Conservation (phyloP, 306 rosid genomes). For the Hippophae gyantsensis region DNA sequence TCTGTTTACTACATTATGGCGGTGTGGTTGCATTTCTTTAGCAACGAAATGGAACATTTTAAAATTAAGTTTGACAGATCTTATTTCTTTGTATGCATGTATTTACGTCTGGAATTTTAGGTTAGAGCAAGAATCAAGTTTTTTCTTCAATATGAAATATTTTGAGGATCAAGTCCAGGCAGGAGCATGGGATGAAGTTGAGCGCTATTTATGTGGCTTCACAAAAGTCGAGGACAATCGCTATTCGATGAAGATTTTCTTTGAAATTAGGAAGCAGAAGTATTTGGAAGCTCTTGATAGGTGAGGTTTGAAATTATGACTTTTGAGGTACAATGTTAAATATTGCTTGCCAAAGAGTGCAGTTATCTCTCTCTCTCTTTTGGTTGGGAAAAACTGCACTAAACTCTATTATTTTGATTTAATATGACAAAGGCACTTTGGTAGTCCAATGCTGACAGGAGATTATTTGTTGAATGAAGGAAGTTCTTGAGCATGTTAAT, state of each 20-base stretch:
- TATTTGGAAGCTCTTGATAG: slow-evolving; percentile 46
- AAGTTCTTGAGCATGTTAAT: too few species aligned
- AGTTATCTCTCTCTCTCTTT: neutral
- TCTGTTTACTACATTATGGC: neutral
- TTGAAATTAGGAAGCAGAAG: slow-evolving; percentile 42
- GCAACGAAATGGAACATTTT: slow-evolving; percentile 8
- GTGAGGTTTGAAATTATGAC: slow-evolving; percentile 16
- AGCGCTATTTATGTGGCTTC: slow-evolving; percentile 41
- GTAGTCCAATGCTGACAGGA: neutral
- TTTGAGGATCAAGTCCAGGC: slow-evolving; percentile 45
- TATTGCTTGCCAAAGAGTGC: neutral
- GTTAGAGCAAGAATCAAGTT: slow-evolving; percentile 41
- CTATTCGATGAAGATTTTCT: slow-evolving; percentile 40
- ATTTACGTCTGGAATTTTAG: slow-evolving; percentile 18
- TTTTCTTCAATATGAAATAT: slow-evolving; percentile 43
- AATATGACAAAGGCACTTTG: neutral
- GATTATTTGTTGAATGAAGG: neutral
- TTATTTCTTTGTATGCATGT: slow-evolving; percentile 3
- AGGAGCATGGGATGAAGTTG: slow-evolving; percentile 44
- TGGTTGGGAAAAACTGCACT: too few species aligned
- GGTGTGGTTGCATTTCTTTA: neutral
- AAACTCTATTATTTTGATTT: neutral
- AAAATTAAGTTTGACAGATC: neutral
- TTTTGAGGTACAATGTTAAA: neutral
- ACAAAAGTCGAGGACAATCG: slow-evolving; percentile 43